These are phyloP conservation scores for Solanum corneliomulleri DNA, from an alignment of 257 asterid genomes.

Conservation along the genomic window DNA sequence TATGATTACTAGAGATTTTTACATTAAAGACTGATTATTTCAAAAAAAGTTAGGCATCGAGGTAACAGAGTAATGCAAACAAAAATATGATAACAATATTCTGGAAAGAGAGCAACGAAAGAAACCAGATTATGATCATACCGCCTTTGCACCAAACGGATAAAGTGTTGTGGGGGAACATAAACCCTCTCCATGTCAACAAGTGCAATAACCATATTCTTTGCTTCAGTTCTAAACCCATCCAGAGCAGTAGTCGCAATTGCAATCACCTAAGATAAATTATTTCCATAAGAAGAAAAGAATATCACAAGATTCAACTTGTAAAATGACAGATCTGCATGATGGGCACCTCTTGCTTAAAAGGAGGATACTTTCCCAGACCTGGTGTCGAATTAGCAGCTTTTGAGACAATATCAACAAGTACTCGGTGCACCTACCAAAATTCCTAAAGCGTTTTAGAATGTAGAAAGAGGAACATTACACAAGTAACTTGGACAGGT, in stretches of 20 bases:
- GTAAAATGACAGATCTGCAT: neutral
- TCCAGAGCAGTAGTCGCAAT: conserved; percentile 15
- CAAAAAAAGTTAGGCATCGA: neutral
- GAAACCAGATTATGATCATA: conserved; percentile 14
- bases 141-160: conserved; percentile 70
- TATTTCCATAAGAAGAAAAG: neutral
- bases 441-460: neutral
- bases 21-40: neutral
- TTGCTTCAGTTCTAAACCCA: conserved; percentile 11
- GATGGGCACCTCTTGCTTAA: conserved; percentile 74
- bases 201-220: conserved; percentile 16
- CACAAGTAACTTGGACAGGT: neutral
- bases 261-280: conserved; percentile 6
- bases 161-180: conserved; percentile 17
- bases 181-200: conserved; percentile 31
- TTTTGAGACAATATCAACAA: conserved; percentile 73
- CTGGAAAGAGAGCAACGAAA: neutral
- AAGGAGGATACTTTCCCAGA: conserved; percentile 97
- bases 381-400: conserved; percentile 98
- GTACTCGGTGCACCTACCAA: conserved; percentile 86
- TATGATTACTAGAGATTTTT: neutral
- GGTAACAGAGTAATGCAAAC: neutral
- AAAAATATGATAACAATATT: neutral
- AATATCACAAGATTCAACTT: neutral
- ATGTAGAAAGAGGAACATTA: neutral